A percentile compares a stretch with the other conserved stretches of the same genome.
Conservation (phyloP, 768 basidiomycete genomes). For the Lepiota brunneoincarnata region DNA sequence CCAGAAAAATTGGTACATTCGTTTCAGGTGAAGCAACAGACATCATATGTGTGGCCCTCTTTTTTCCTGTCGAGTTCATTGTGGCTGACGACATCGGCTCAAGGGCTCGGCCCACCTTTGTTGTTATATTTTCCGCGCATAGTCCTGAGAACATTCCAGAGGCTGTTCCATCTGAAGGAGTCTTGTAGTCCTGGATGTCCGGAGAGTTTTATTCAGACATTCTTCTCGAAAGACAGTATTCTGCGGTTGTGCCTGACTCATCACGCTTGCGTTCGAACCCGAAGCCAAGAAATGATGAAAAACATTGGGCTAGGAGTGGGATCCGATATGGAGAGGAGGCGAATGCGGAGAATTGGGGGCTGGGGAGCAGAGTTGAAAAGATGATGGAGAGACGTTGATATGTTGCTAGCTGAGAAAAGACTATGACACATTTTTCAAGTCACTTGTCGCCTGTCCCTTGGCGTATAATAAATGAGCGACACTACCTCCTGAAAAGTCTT, state of each 20-base stretch:
- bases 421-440: too few relatives aligned
- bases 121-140: constrained; percentile 59
- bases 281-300: constrained; percentile 24
- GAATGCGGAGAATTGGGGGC: constrained; percentile 51
- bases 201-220: constrained; percentile 36
- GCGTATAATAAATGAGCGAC: too few relatives aligned
- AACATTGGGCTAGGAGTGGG: constrained; percentile 32
- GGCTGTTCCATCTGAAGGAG: constrained; percentile 31
- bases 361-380: constrained; percentile 40
- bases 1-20: constrained; percentile 23
- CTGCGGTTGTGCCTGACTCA: constrained; percentile 47
- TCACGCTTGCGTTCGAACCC: constrained; percentile 30
- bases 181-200: constrained; percentile 50
- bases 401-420: constrained; percentile 20
- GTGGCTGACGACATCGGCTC: neutral
- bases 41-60: constrained; percentile 44
- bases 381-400: constrained; percentile 38
- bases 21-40: constrained; percentile 43
- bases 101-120: constrained; percentile 71
- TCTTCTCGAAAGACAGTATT: constrained; percentile 51
- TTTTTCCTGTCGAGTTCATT: neutral
- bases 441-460: too few relatives aligned
- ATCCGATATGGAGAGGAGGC: constrained; percentile 23
- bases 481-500: too few relatives aligned
- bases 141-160: constrained; percentile 47